Evolutionary conservation across 2,329 filamentous ascomycete species (phyloP).

Genomic region (Chrysoporthe cubensis): DNA sequence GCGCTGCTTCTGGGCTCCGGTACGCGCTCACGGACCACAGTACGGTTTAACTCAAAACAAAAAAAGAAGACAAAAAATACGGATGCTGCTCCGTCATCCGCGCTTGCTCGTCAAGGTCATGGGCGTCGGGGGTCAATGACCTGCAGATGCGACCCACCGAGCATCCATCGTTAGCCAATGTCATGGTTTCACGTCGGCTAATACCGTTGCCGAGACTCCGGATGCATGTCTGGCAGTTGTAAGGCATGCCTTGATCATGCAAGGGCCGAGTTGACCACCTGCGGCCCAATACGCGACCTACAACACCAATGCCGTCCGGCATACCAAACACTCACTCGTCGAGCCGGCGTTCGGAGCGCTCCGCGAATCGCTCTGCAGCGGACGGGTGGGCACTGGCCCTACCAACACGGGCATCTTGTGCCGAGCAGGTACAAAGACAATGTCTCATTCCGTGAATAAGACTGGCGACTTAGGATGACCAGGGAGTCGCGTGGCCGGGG

Average conservation of each 20-base stretch:
- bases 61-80: neutral
- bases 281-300: slow-evolving; percentile 28
- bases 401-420: slow-evolving; percentile 21
- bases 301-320: slow-evolving; percentile 6
- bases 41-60: neutral
- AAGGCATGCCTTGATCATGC: slow-evolving; percentile 14
- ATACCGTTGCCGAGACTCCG: slow-evolving; percentile 26
- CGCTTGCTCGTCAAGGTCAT: slow-evolving; percentile 16
- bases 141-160: slow-evolving; percentile 21
- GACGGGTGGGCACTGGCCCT: neutral
- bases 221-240: slow-evolving; percentile 23
- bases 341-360: neutral
- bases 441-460: slow-evolving; percentile 25
- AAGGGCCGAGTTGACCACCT: slow-evolving; percentile 21
- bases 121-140: slow-evolving; percentile 16
- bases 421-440: slow-evolving; percentile 23
- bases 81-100: slow-evolving; percentile 13
- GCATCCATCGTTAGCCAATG: slow-evolving; percentile 19
- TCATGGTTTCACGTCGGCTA: slow-evolving; percentile 27
- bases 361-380: neutral
- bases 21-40: slow-evolving; percentile 3
- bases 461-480: slow-evolving; percentile 7
- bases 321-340: neutral
- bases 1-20: neutral
- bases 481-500: slow-evolving; percentile 25